Base-by-base conservation (phyloP, 1,139 yeast species). In the Zygosaccharomyces sapae region DNA sequence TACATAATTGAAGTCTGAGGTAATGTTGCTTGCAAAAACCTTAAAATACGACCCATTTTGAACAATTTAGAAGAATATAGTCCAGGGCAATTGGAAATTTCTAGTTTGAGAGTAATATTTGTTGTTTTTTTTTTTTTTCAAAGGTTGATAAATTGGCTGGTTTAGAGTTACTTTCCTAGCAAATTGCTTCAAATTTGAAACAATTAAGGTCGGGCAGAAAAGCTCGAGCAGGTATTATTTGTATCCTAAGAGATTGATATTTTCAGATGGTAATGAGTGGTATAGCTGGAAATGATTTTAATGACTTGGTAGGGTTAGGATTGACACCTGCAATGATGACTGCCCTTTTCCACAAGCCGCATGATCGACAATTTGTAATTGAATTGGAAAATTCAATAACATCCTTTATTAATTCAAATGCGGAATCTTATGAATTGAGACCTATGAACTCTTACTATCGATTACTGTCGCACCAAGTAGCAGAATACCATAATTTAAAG, bases 391-490 rank as follows among this genome's bases (percentile, higher is more conserved):
- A 70, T 13, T 70, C 70, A 29, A 72, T 81, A 43, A 63, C 67
- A 18, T 54, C 55, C 20, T 69, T 71, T 47, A 59, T 68, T 16
- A 54, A 59, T 5, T 65, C 72, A 3, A 58, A 53, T 31, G 70
- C 69, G 2, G 72, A 70, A 38, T 70, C 77, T 0, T 71, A 75
- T 61, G 71, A 75, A 44, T 57, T 79, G 57, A 67, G 74, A 30
- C 61, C 81, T 74, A 61, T 79, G 72, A 84, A 84, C 62, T 80
- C 87, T 1, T 84, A 81, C 62, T 81, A 79, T 55, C 67, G 90
- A 53, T 67, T 84, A 33, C 65, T 84, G 46, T 74, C 83, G 0
- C 89, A 84, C 62, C 85, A 83, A 53, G 67, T 83, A 29, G 86
- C 89, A n/a, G 84, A 81, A 35, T 82, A 82, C 62, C 83, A 83